Evolutionary conservation across 495 filamentous ascomycete species (phyloP), one percentile per base, ranked within the genome.

Genomic region (Trichoderma orchidacearum): DNA sequence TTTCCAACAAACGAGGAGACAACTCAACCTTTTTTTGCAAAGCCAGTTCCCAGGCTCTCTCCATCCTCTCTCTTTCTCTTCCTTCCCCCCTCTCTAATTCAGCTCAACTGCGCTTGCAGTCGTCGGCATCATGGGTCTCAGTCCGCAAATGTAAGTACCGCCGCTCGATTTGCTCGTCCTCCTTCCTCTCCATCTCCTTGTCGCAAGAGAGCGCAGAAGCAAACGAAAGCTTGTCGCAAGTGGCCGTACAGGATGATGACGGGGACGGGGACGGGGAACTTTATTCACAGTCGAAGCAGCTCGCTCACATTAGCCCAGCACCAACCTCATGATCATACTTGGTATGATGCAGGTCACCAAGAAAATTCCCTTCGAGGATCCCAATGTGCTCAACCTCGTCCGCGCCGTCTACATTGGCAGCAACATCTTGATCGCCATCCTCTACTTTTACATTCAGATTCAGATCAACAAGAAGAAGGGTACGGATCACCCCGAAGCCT

Each of bases 311-410:
- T 18, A 59, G 41, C 21, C 60, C 70, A 95, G 90, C 61, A 94
- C 89, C 61, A 96, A 96, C 77, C 76, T 96, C 70, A 77, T 87
- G 70, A 88, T 96, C 81, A 91, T 96, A 71, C 82, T 96, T 62
- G 88, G 88, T 64, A 90, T 96, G 85, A 96, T 97, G 90, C 93
- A 97, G 75, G 80, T 90, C 56, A 85, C 93, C 58, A 98, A 98
- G 80, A 87, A 85, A 75, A 84, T 98, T 54, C 89, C 90, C 48
- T 95, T 97, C 68, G 94, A 98, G 12, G 84, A 98, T 63, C 90
- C 92, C 12, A 78, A 81, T 55, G 87, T 93, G 28, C 82, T 98
- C 60, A 86, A 89, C 63, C 71, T 79, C 36, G 86, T 96, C 60
- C 93, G 93, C 67, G 86, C 73, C 30, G 68, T 85, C 62, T 98